A percentile compares a stretch with the other conserved stretches of the same genome.
Conservation (phyloP, 805 yeast genomes). For the Wickerhamiella hasegawae region DNA sequence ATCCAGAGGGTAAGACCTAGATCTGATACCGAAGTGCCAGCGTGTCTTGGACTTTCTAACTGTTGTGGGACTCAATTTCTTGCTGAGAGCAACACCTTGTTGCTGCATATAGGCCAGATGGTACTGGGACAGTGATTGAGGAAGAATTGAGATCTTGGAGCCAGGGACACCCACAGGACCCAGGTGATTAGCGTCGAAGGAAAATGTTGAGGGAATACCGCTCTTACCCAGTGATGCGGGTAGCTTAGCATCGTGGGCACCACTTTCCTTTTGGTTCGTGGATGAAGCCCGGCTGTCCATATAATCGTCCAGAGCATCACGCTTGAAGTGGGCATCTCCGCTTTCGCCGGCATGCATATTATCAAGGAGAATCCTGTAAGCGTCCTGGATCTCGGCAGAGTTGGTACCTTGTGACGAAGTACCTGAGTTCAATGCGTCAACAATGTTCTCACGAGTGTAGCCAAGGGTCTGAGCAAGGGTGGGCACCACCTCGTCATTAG, state of each 20-base stretch:
- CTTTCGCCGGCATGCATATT: conserved; percentile 27
- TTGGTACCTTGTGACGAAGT: conserved; percentile 14
- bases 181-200: conserved; percentile 25
- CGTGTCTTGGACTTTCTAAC: conserved; percentile 81
- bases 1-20: conserved; percentile 89
- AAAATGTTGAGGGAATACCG: conserved; percentile 23
- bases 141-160: conserved; percentile 81
- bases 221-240: conserved; percentile 11
- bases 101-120: conserved; percentile 85
- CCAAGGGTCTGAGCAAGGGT: conserved; percentile 78
- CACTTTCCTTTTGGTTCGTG: neutral
- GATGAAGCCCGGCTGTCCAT: conserved; percentile 4
- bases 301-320: conserved; percentile 5
- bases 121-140: conserved; percentile 85
- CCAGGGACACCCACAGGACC: conserved; percentile 19
- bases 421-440: conserved; percentile 40
- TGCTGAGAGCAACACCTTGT: conserved; percentile 32
- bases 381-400: conserved; percentile 62
- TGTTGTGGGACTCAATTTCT: conserved; percentile 28
- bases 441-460: conserved; percentile 67
- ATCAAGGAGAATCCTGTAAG: conserved; percentile 66
- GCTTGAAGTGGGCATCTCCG: conserved; percentile 4
- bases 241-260: conserved; percentile 5
- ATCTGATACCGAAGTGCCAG: conserved; percentile 97
- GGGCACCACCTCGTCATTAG: conserved; percentile 61